Evolutionary conservation across 1,284 basidiomycete species (phyloP).

Genomic region (Ceratobasidium sp.): DNA sequence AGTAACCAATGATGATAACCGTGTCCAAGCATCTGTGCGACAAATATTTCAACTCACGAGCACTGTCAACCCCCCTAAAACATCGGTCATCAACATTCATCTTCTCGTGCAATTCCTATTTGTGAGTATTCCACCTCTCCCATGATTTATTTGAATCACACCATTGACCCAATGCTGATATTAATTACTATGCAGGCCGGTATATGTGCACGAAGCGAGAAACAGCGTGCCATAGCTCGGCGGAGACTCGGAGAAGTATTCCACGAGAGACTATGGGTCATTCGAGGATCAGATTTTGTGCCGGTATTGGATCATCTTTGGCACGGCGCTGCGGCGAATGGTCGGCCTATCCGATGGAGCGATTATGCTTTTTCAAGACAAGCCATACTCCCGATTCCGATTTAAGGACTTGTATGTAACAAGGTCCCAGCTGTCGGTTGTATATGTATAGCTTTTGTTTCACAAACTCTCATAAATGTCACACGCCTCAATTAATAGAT

Average conservation of each 20-base stretch:
- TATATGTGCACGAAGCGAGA: constrained; percentile 17
- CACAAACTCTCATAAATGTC: too few relatives aligned
- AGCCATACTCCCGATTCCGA: constrained; percentile 16
- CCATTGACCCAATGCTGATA: too few relatives aligned
- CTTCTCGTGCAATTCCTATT: constrained; percentile 21
- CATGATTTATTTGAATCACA: too few relatives aligned
- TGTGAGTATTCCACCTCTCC: not conserved
- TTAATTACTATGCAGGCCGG: constrained; percentile 1
- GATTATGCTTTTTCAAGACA: not conserved
- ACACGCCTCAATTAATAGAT: too few relatives aligned
- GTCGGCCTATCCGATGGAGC: constrained; percentile 1
- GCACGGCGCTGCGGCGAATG: constrained; percentile 34
- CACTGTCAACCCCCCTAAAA: constrained; percentile 3
- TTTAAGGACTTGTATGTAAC: not conserved
- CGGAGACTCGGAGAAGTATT: not conserved
- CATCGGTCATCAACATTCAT: constrained; percentile 9
- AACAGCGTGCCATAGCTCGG: constrained; percentile 1
- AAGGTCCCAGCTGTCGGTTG: too few relatives aligned
- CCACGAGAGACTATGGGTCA: constrained; percentile 13
- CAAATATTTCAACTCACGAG: constrained; percentile 27
- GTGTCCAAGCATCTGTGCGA: constrained; percentile 11
- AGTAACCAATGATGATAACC: too few relatives aligned
- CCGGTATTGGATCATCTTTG: constrained; percentile 24
- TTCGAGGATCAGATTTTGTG: constrained; percentile 9
- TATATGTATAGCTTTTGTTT: too few relatives aligned